A percentile compares a stretch with the other conserved stretches of the same genome.
These are phyloP conservation scores for Tephrocybe sp. DNA, from an alignment of 768 basidiomycete species.

Conservation along the genomic window DNA sequence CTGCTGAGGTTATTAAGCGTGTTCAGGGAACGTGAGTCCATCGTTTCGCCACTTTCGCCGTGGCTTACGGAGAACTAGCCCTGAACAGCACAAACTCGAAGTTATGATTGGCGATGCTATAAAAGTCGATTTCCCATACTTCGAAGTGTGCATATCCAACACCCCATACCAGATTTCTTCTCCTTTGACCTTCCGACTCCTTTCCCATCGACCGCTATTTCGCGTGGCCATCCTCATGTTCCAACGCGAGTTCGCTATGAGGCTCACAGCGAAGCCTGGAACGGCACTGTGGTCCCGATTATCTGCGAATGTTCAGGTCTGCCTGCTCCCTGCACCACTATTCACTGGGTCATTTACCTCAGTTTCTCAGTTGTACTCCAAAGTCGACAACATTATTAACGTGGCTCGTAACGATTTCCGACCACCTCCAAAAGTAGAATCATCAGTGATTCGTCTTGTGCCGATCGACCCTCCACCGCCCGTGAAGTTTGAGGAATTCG, in stretches of 20 bases:
- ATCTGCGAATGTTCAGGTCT: conserved; percentile 88
- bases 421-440: conserved; percentile 94
- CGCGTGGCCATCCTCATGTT: conserved; percentile 99
- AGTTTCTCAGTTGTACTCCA: conserved; percentile 74
- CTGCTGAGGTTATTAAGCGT: conserved; percentile 94
- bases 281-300: conserved; percentile 90
- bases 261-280: conserved; percentile 84
- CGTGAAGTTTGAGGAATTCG: conserved; percentile 95
- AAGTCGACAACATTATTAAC: conserved; percentile 95
- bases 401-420: conserved; percentile 97
- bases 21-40: conserved; percentile 93
- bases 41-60: background rate
- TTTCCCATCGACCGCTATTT: conserved; percentile 93
- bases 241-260: conserved; percentile 96
- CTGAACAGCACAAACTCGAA: conserved; percentile 93
- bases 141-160: conserved; percentile 99
- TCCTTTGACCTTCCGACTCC: conserved; percentile 92
- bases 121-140: conserved; percentile 97
- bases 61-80: conserved; percentile 46
- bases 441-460: conserved; percentile 85
- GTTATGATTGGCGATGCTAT: conserved; percentile 98
- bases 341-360: background rate
- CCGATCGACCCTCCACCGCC: conserved; percentile 96
- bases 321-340: conserved; percentile 3
- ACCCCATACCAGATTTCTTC: conserved; percentile 99